Conservation (phyloP, 257 asterid genomes). For the Galeopsis tetrahit region DNA sequence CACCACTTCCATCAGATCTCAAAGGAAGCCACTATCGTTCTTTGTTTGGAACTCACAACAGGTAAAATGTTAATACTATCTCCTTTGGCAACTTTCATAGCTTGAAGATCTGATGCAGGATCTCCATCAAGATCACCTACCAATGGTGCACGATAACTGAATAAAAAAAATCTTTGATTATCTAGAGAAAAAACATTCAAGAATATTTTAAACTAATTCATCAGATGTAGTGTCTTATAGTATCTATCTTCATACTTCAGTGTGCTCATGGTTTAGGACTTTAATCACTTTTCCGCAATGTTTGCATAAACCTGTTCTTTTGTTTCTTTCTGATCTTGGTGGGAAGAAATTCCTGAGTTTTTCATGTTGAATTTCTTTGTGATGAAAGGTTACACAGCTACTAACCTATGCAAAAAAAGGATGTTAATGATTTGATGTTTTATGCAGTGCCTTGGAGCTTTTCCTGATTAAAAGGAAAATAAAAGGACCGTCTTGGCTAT, state of each 20-base stretch:
- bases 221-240: slow-evolving; percentile 19
- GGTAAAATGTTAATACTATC: slow-evolving; percentile 49
- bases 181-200: slow-evolving; percentile 12
- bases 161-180: slow-evolving; percentile 18
- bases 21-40: slow-evolving; percentile 77
- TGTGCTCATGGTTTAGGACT: slow-evolving; percentile 32
- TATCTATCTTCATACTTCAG: slow-evolving; percentile 7
- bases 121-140: background rate
- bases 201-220: slow-evolving; percentile 22
- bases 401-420: slow-evolving; percentile 19
- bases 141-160: slow-evolving; percentile 4
- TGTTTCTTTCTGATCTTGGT: slow-evolving; percentile 17
- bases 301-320: slow-evolving; percentile 17
- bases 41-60: slow-evolving; percentile 91
- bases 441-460: slow-evolving; percentile 84
- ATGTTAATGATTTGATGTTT: slow-evolving; percentile 26
- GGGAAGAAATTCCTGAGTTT: slow-evolving; percentile 3
- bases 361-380: slow-evolving; percentile 31
- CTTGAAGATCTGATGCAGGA: slow-evolving; percentile 1
- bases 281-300: slow-evolving; percentile 4
- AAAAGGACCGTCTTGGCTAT: slow-evolving; percentile 96
- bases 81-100: slow-evolving; percentile 26
- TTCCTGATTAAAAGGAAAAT: slow-evolving; percentile 86
- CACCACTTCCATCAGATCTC: slow-evolving; percentile 89
- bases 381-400: slow-evolving; percentile 21